Conservation (phyloP, 306 rosid genomes). For the Lagenaria siceraria region DNA sequence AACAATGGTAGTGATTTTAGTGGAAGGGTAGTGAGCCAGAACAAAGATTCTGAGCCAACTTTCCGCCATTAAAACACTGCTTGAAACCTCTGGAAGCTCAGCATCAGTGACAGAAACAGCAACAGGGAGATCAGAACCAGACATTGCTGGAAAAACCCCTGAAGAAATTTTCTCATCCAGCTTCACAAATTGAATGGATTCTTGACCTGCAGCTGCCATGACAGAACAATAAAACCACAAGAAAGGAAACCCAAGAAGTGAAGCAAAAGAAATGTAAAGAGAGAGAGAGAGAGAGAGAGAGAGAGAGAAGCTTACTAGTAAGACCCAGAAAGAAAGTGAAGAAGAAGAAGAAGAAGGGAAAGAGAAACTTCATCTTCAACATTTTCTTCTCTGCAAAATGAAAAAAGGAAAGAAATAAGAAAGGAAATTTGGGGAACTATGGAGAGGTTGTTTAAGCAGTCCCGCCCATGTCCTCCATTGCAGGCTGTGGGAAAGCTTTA, state of each 20-base stretch:
- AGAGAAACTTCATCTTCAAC: background rate
- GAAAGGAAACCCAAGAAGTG: background rate
- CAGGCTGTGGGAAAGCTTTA: background rate
- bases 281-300: background rate
- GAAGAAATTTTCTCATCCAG: slow-evolving; percentile 24
- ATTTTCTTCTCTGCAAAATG: background rate
- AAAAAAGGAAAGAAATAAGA: background rate
- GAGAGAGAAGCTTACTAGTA: slow-evolving; percentile 6
- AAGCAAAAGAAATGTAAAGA: background rate
- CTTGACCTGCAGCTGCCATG: slow-evolving; percentile 37
- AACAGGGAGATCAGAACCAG: slow-evolving; percentile 28
- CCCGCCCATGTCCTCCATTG: background rate
- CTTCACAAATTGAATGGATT: slow-evolving; percentile 32
- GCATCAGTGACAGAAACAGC: slow-evolving; percentile 40
- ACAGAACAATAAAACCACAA: background rate
- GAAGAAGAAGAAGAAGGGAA: background rate
- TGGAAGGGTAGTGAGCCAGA: slow-evolving; percentile 52
- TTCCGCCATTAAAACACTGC: slow-evolving; percentile 54
- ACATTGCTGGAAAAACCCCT: slow-evolving; percentile 13
- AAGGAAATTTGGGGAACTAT: background rate
- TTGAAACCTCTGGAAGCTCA: slow-evolving; percentile 39
- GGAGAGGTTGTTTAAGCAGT: background rate
- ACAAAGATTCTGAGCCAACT: slow-evolving; percentile 54
- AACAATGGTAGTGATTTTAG: slow-evolving; percentile 57
- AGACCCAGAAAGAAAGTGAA: slow-evolving; percentile 1